Conservation (phyloP, 1,139 yeast species). For the Yamadazyma blattariae region DNA sequence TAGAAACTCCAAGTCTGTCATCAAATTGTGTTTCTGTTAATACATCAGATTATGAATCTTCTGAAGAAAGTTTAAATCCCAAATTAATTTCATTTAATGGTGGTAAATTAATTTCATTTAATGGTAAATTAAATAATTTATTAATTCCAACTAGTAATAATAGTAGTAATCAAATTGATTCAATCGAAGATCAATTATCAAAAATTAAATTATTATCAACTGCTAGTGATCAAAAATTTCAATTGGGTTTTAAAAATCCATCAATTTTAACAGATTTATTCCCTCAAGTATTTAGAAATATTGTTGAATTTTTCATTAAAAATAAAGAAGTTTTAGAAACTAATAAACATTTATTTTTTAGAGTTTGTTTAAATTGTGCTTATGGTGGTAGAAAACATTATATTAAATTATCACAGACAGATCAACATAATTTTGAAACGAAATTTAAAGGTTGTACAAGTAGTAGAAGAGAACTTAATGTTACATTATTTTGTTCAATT, state of each 20-base stretch:
- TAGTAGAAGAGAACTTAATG: background rate
- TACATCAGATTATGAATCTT: background rate
- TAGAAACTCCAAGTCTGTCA: constrained; percentile 1
- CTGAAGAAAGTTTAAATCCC: background rate
- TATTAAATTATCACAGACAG: too few species aligned
- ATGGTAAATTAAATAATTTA: too few species aligned
- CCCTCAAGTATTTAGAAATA: background rate
- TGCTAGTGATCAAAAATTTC: background rate
- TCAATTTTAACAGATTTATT: background rate
- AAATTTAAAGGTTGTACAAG: background rate
- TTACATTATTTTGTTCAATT: constrained; percentile 1
- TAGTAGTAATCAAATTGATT: background rate
- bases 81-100: too few species aligned
- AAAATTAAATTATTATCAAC: background rate
- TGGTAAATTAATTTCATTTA: too few species aligned
- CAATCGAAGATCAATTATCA: background rate
- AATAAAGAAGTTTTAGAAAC: background rate
- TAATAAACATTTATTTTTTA: background rate
- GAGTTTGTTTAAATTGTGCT: constrained; percentile 1
- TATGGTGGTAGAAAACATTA: constrained; percentile 1
- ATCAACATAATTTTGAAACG: background rate
- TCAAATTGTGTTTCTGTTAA: too few species aligned
- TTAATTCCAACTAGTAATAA: background rate
- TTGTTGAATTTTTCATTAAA: background rate
- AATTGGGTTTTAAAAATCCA: background rate